These are phyloP conservation scores for Prunus padus DNA, from an alignment of 306 rosid genomes.

Conservation along the genomic window DNA sequence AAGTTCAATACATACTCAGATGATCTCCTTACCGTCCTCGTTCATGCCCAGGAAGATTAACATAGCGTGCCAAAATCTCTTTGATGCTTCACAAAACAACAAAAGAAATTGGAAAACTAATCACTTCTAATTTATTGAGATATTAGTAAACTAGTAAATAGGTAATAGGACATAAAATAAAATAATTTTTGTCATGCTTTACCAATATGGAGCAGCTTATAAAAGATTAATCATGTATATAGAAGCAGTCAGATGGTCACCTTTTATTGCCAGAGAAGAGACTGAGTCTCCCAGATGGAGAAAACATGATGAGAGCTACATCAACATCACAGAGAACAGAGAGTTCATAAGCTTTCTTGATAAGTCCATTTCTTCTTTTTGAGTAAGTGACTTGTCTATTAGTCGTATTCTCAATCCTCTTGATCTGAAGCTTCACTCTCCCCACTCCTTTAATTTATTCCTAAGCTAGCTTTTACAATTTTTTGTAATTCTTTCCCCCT, in stretches of 20 bases:
- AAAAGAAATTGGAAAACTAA: not conserved
- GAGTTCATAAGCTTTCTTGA: conserved; percentile 74
- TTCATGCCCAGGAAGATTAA: conserved; percentile 40
- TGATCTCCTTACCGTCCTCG: conserved; percentile 40
- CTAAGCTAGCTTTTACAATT: too few species aligned
- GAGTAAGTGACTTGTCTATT: conserved; percentile 82
- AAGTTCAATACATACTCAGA: not conserved
- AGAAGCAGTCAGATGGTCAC: conserved; percentile 9
- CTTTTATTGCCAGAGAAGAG: conserved; percentile 56
- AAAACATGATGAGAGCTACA: conserved; percentile 69
- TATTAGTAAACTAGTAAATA: not conserved
- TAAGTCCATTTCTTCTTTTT: conserved; percentile 62
- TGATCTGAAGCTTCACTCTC: conserved; percentile 69
- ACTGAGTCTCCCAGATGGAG: conserved; percentile 54
- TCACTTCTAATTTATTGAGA: too few species aligned
- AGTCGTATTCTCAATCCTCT: conserved; percentile 58
- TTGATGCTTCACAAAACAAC: conserved; percentile 42
- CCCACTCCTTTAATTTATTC: conserved; percentile 35
- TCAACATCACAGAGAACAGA: conserved; percentile 79
- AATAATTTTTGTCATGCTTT: not conserved
- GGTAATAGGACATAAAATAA: not conserved
- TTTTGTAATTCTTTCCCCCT: not conserved
- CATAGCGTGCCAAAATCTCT: conserved; percentile 56
- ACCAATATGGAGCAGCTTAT: too few species aligned
- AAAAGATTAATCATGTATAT: not conserved